Evolutionary conservation across 2,329 filamentous ascomycete genomes (phyloP).

Genomic region (Aspergillus ochraceus): DNA sequence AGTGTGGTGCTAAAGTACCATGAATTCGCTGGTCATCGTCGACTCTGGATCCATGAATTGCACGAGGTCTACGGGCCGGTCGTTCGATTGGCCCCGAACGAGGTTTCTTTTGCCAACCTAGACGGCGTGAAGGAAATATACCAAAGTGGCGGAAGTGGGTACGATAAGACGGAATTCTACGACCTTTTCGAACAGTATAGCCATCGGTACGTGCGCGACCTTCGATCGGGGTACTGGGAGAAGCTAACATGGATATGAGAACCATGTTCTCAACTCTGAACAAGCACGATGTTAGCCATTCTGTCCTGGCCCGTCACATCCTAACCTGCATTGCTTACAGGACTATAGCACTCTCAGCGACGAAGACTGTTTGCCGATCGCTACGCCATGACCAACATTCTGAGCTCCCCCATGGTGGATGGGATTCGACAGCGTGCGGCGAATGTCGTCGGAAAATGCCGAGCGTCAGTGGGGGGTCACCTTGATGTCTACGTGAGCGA

Average conservation of each 20-base stretch:
- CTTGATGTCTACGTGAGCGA: constrained; percentile 60
- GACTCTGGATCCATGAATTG: constrained; percentile 29
- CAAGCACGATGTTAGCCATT: constrained; percentile 3
- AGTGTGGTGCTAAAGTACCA: constrained; percentile 31
- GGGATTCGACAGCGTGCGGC: constrained; percentile 60
- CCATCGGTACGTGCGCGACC: constrained; percentile 18
- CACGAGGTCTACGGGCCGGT: constrained; percentile 28
- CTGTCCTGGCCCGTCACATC: too few relatives aligned
- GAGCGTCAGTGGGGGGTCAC: constrained; percentile 39
- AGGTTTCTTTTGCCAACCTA: constrained; percentile 30
- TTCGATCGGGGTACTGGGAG: not conserved
- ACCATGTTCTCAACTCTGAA: constrained; percentile 21
- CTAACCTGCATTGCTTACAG: too few relatives aligned
- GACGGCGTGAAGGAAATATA: constrained; percentile 35
- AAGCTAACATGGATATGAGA: not conserved
- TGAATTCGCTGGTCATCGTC: constrained; percentile 29
- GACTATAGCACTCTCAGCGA: constrained; percentile 58
- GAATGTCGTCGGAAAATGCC: constrained; percentile 57
- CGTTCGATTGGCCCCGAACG: constrained; percentile 31
- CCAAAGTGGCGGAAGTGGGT: constrained; percentile 35
- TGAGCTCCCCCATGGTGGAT: constrained; percentile 55
- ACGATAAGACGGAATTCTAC: constrained; percentile 40
- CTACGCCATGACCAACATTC: constrained; percentile 68
- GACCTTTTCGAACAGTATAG: constrained; percentile 35
- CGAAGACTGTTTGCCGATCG: constrained; percentile 65